phyloP scores from a whole-genome alignment of 2,329 filamentous ascomycete genomes.

The Teratosphaeria gauchensis region DNA sequence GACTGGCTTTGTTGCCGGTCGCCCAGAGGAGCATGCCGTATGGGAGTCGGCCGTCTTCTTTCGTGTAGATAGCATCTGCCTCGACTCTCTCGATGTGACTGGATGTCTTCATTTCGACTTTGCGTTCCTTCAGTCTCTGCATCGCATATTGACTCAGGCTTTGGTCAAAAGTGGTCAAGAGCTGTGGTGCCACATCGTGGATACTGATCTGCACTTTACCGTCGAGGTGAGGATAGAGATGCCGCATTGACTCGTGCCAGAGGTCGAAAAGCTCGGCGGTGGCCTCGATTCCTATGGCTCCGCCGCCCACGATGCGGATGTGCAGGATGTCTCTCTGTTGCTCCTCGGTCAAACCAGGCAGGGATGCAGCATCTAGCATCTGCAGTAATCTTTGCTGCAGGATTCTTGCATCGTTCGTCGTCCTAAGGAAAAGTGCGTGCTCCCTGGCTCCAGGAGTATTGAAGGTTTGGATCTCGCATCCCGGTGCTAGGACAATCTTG shows the following conservation, averaged over 20 bases:
- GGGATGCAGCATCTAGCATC: constrained; percentile 28
- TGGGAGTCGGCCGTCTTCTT: constrained; percentile 26
- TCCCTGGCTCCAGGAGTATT: constrained; percentile 31
- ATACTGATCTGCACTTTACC: constrained; percentile 33
- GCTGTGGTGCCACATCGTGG: constrained; percentile 34
- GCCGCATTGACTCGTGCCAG: constrained; percentile 28
- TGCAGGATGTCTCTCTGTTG: constrained; percentile 27
- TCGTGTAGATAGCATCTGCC: constrained; percentile 25
- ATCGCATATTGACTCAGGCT: constrained; percentile 34
- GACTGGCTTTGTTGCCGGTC: constrained; percentile 28
- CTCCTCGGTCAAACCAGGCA: constrained; percentile 20
- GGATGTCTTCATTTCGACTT: constrained; percentile 31
- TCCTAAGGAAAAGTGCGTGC: constrained; percentile 31
- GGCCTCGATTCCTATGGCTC: constrained; percentile 34
- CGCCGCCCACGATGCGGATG: constrained; percentile 34
- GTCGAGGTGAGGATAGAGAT: constrained; percentile 33
- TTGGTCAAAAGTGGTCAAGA: constrained; percentile 34
- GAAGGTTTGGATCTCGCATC: constrained; percentile 34
- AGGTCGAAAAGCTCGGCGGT: constrained; percentile 37
- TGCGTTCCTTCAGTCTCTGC: constrained; percentile 26
- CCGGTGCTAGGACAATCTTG: constrained; percentile 33
- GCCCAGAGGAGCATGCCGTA: constrained; percentile 33
- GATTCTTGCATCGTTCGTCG: constrained; percentile 25
- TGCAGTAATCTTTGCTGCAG: constrained; percentile 29
- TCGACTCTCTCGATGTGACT: constrained; percentile 30